Conservation (phyloP, 352 stramenopile genomes). For the Proteromonas lacertae region DNA sequence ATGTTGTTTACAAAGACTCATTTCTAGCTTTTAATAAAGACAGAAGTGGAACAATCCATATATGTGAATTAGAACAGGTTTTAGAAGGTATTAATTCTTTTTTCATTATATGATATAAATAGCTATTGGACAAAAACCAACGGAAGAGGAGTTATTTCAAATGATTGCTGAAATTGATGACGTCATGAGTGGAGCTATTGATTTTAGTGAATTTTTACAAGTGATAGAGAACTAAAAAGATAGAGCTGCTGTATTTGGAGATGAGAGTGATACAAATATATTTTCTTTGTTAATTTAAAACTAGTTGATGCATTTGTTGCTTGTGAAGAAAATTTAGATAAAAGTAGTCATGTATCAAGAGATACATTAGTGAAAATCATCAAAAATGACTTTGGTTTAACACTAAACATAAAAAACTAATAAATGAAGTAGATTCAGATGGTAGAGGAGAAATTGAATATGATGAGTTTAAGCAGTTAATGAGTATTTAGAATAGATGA, state of each 20-base stretch:
- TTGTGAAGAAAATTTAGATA: constrained; percentile 51
- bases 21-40: constrained; percentile 88
- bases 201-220: no score
- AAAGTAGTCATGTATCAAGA: constrained; percentile 41
- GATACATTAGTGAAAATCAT: constrained; percentile 45
- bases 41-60: constrained; percentile 57
- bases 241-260: constrained; percentile 51
- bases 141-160: no score
- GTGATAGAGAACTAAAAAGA: no score
- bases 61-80: constrained; percentile 36
- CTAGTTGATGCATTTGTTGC: constrained; percentile 81
- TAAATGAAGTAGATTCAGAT: constrained; percentile 69
- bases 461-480: constrained; percentile 67
- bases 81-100: no score
- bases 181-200: no score
- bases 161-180: no score
- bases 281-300: no score
- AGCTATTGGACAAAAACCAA: constrained; percentile 81
- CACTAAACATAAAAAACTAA: constrained; percentile 80
- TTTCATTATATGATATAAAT: no score
- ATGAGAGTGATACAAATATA: constrained; percentile 85
- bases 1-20: constrained; percentile 64
- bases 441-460: constrained; percentile 69
- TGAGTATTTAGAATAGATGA: no score
- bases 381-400: constrained; percentile 61